Evolutionary conservation across 2,329 filamentous ascomycete species (phyloP), one percentile per base, ranked within the genome.

Genomic region (Ceratocystis alfenasii): DNA sequence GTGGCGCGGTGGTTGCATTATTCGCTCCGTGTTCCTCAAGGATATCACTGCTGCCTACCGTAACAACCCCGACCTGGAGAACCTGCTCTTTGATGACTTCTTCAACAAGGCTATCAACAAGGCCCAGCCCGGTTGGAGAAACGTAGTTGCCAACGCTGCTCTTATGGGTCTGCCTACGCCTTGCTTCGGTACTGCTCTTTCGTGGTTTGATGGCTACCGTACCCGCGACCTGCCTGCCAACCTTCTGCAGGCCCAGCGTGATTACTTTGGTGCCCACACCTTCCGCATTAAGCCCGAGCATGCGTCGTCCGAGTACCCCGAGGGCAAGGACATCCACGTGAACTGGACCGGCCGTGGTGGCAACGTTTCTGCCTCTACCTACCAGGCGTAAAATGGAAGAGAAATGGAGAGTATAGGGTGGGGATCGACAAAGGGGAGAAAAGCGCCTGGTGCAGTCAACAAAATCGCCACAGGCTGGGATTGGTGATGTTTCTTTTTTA

Each of bases 1-100:
- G 94, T 99, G 94, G 94, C 90, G 94, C 77, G 94, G 94, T 81
- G 94, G 94, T 73, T 99, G 94, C 85, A 99, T 99, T 74, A 99
- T 99, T 81, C 93, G 94, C 78, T 97, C 94, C 71, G 94, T 99
- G 75, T 99, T 99, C 90, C 82, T 99, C 71, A 97, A 97, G 87
- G 93, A 99, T 78, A 99, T 99, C 80, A 99, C 94, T 73, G 87
- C 87, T 71, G 94, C 94, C 65, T 99, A 96, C 86, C 93, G 93
- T 80, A 86, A 84, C 72, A 87, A 96, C 83, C 89, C 90, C 71
- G 88, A 96, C 71, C 88, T 99, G 70, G 88, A 96, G 87, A 99
- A 99, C 85, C 81, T 99, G 72, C 85, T 99, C 72, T 99, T 97
- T 79, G 90, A 96, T 78, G 89, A 95, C 77, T 99, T 99, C 87